Evolutionary conservation across 2,329 filamentous ascomycete genomes (phyloP).

Genomic region (Beauveria asiatica): DNA sequence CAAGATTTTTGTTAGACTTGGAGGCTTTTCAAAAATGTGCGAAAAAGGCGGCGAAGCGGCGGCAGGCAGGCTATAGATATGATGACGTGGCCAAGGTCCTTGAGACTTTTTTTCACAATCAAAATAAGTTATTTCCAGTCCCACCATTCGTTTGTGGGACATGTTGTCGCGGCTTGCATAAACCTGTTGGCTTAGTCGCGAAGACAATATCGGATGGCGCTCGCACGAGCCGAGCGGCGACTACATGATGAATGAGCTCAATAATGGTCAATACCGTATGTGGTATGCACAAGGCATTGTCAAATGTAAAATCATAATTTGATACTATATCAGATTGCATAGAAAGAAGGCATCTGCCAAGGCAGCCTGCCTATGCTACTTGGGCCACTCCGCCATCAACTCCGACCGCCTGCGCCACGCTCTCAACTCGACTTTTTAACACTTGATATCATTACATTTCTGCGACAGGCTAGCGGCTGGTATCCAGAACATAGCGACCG

Average conservation of each 20-base stretch:
- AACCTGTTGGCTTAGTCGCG: neutral
- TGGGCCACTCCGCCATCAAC: neutral
- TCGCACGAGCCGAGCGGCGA: neutral
- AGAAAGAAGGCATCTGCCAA: neutral
- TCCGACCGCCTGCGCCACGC: neutral
- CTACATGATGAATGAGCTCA: neutral
- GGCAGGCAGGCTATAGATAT: neutral
- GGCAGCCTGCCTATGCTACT: neutral
- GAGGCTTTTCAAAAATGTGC: neutral
- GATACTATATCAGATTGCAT: neutral
- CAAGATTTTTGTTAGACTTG: neutral
- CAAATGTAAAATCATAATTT: neutral
- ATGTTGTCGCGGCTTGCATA: neutral
- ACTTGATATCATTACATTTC: too few relatives aligned
- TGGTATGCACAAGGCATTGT: neutral
- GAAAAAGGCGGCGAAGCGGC: neutral
- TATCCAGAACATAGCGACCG: constrained; percentile 75
- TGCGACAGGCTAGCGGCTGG: constrained; percentile 29
- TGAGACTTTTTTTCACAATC: neutral
- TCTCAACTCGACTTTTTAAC: neutral
- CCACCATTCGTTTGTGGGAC: neutral
- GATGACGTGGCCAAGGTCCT: neutral
- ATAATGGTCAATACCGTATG: too few relatives aligned
- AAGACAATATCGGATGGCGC: too few relatives aligned
- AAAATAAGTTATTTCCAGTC: neutral